phyloP scores from a whole-genome alignment of 2,329 filamentous ascomycete species.

The Hypoxylon sp. region DNA sequence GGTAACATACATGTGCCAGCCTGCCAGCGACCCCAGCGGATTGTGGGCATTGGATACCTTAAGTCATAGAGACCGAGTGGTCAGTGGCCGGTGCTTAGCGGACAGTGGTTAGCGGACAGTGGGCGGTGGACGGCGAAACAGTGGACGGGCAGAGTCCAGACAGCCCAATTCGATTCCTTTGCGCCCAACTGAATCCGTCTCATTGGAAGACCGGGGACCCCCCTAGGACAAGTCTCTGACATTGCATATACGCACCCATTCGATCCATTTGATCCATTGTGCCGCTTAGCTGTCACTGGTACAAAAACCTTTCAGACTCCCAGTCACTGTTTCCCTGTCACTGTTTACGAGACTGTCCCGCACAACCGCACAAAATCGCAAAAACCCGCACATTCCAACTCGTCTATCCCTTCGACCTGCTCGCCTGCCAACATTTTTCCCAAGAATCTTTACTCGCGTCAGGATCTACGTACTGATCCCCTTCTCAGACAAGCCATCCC shows the following conservation, averaged over 20 bases:
- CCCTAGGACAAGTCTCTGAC: slow-evolving; percentile 30
- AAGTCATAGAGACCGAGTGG: no score
- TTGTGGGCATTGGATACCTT: neutral
- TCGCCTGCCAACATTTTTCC: slow-evolving; percentile 4
- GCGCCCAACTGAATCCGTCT: slow-evolving; percentile 42
- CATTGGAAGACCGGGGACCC: slow-evolving; percentile 35
- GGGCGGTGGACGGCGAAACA: slow-evolving; percentile 22
- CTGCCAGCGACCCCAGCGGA: slow-evolving; percentile 9
- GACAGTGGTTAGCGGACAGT: neutral
- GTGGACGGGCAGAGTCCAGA: no score
- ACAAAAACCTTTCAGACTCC: slow-evolving; percentile 29
- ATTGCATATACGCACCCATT: neutral
- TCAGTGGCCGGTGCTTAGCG: neutral
- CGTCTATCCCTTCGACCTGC: neutral
- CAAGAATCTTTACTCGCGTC: neutral
- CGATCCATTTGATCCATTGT: neutral
- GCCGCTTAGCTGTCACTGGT: slow-evolving; percentile 25
- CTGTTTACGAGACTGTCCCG: slow-evolving; percentile 11
- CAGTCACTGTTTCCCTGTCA: slow-evolving; percentile 9
- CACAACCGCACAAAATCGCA: neutral
- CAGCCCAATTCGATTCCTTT: slow-evolving; percentile 45
- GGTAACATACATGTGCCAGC: no score
- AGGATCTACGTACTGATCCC: slow-evolving; percentile 18
- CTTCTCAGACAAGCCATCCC: slow-evolving; percentile 14
- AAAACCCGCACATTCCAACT: neutral